Base-by-base conservation (phyloP, 2,329 filamentous ascomycete genomes). In the Epichloe typhina region DNA sequence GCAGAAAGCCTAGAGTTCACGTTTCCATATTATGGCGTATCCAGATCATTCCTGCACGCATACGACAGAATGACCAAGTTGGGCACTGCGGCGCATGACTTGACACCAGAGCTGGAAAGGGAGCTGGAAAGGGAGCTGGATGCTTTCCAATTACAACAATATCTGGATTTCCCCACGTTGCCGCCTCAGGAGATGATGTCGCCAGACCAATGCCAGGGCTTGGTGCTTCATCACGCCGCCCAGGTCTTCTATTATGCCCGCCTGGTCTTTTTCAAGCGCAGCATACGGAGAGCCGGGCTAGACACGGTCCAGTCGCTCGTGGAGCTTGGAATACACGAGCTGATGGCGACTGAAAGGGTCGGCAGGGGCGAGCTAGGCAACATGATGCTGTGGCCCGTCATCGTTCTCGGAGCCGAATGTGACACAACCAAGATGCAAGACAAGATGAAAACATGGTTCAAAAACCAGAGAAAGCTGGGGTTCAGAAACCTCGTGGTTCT, bases 361-460 rank as follows among this genome's bases (percentile, higher is more conserved):
- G 62, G 59, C 2, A 56, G 57, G 19, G 61, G 62, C 6, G 53
- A 55, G 17, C 58, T 61, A 1, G 65, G 66, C 3, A 64, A 59
- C 50, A 60, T 66, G 17, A 64, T 67, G 51, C 59, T 66, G 33
- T 68, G 66, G 66, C 64, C 64, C 2, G 61, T 60, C 3, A 58
- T 68, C 36, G 61, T 67, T 2, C 56, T 67, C 3, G 65, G 62
- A 3, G 64, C 64, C 5, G 66, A 67, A 46, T 68, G 65, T 42
- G 52, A 59, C 36, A 54, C 52, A 3, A 43, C 46, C 5, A 57
- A 56, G 26, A 50, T 65, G 33, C 62, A 64, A 50, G 46, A 48
- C 21, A 56, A 61, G 2, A 65, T 67, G 60, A 53, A 59, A 9
- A 52, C 52, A 13, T 65, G 59, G 55, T 67, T 66, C 50, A 57